Evolutionary conservation across 129 eudicot species (phyloP).

Genomic region (Chrysanthemum makinoi): DNA sequence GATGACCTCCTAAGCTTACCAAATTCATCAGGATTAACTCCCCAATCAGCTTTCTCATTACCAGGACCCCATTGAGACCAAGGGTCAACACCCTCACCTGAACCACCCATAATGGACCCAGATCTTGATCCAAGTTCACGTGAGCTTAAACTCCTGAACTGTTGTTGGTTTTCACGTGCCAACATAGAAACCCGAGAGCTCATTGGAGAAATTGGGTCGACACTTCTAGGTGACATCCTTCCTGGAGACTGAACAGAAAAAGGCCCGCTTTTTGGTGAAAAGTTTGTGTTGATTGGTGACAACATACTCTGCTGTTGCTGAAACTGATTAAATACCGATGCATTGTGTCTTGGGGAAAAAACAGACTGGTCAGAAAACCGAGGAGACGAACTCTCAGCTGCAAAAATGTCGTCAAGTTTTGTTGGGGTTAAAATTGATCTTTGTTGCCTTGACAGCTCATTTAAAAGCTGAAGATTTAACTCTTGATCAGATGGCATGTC

Average conservation of each 20-base stretch:
- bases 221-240: constrained; percentile 68
- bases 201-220: constrained; percentile 83
- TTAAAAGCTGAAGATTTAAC: constrained; percentile 46
- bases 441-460: constrained; percentile 55
- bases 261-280: constrained; percentile 55
- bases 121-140: constrained; percentile 70
- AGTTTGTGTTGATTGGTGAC: constrained; percentile 69
- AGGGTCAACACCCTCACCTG: constrained; percentile 28
- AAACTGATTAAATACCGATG: constrained; percentile 60
- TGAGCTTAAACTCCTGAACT: constrained; percentile 76
- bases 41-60: constrained; percentile 60
- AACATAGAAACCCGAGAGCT: constrained; percentile 62
- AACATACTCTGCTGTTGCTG: constrained; percentile 74
- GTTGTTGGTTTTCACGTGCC: constrained; percentile 61
- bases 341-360: constrained; percentile 66
- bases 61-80: constrained; percentile 59
- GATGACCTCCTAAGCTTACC: constrained; percentile 59
- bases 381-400: constrained; percentile 64
- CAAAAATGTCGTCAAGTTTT: constrained; percentile 67
- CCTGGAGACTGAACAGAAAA: constrained; percentile 54
- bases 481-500: constrained; percentile 55
- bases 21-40: constrained; percentile 38
- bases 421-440: constrained; percentile 51
- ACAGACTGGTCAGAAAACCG: constrained; percentile 54
- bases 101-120: constrained; percentile 35